Conservation (phyloP, 2,329 filamentous ascomycete genomes). For the Xylariales sp. region DNA sequence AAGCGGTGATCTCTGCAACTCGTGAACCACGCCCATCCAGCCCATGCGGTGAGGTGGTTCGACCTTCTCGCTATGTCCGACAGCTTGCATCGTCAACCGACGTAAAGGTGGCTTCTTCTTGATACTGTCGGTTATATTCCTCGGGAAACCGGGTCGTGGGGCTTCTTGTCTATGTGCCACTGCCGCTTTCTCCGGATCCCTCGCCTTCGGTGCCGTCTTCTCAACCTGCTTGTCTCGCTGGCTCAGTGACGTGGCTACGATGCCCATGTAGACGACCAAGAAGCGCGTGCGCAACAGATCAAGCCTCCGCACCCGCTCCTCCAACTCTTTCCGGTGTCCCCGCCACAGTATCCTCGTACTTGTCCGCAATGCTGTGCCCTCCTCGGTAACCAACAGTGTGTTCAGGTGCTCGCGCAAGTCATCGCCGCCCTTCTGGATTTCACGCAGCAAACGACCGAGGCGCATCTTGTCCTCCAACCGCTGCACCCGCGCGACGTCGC, state of each 20-base stretch:
- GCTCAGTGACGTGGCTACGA: slow-evolving; percentile 39
- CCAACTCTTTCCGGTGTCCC: slow-evolving; percentile 45
- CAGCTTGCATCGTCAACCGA: slow-evolving; percentile 48
- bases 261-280: slow-evolving; percentile 59
- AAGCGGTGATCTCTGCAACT: slow-evolving; percentile 56
- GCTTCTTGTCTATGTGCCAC: slow-evolving; percentile 17
- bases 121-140: slow-evolving; percentile 39
- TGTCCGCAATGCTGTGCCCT: slow-evolving; percentile 39
- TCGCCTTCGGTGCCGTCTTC: slow-evolving; percentile 20
- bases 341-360: slow-evolving; percentile 55
- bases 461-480: slow-evolving; percentile 60
- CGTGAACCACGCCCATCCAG: slow-evolving; percentile 60
- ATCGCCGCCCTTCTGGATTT: slow-evolving; percentile 58
- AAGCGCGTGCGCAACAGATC: slow-evolving; percentile 62
- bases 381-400: slow-evolving; percentile 42
- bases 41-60: slow-evolving; percentile 45
- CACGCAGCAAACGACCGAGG: slow-evolving; percentile 51
- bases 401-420: slow-evolving; percentile 58
- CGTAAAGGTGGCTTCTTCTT: slow-evolving; percentile 44
- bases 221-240: slow-evolving; percentile 29
- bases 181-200: slow-evolving; percentile 26
- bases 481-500: slow-evolving; percentile 52
- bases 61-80: slow-evolving; percentile 47
- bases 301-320: slow-evolving; percentile 53
- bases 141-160: slow-evolving; percentile 32